These are phyloP conservation scores for Ottelia alismoides DNA, from an alignment of 106 monocot genomes.

Conservation along the genomic window DNA sequence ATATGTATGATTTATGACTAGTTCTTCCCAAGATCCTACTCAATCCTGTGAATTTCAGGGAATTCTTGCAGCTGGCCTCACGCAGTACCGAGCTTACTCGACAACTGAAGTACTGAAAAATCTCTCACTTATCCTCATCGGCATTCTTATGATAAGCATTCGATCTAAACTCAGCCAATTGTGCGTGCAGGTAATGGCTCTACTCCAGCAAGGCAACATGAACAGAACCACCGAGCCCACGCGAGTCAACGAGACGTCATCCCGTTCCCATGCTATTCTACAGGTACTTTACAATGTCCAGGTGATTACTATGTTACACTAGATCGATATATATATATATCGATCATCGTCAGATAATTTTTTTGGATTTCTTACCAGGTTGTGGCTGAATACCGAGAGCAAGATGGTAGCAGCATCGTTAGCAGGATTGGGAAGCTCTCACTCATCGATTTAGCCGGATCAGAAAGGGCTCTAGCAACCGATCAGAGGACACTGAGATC, in stretches of 20 bases:
- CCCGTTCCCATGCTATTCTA: slow-evolving; percentile 87
- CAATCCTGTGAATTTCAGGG: too few species aligned
- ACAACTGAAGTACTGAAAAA: slow-evolving; percentile 94
- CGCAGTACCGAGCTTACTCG: slow-evolving; percentile 84
- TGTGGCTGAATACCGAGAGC: slow-evolving; percentile 54
- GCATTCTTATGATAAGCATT: too few species aligned
- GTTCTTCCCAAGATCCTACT: too few species aligned
- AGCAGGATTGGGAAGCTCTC: slow-evolving; percentile 70
- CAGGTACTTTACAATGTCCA: slow-evolving; percentile 27
- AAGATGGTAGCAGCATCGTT: slow-evolving; percentile 18
- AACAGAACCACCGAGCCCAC: slow-evolving; percentile 96
- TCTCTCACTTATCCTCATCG: too few species aligned
- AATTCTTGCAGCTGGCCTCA: slow-evolving; percentile 74
- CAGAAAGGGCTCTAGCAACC: slow-evolving; percentile 85
- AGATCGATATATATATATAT: too few species aligned
- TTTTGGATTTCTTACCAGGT: slow-evolving; percentile 39
- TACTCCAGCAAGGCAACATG: slow-evolving; percentile 90
- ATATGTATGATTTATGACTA: too few species aligned
- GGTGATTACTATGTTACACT: too few species aligned
- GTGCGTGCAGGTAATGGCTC: slow-evolving; percentile 87
- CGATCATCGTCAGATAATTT: too few species aligned
- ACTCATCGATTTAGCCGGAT: slow-evolving; percentile 90
- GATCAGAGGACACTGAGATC: slow-evolving; percentile 77
- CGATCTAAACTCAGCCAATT: too few species aligned
- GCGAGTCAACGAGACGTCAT: slow-evolving; percentile 84